A percentile compares a stretch with the other conserved stretches of the same genome.
Evolutionary conservation across 1,139 yeast species (phyloP).

Genomic region (Lodderomyces metapsilosis): DNA sequence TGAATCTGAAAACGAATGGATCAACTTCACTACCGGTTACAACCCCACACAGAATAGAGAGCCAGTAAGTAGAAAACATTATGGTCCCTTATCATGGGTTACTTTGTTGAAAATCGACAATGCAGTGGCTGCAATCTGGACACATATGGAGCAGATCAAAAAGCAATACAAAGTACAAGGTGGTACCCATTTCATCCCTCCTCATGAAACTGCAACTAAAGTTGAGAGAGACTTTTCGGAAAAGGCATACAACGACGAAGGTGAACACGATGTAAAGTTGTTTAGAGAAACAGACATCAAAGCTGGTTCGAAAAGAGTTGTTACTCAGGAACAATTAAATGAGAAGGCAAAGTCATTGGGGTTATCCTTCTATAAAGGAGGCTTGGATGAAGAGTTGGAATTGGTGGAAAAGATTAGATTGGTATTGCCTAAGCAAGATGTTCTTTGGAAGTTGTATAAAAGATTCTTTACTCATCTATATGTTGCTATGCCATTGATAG

Average conservation of each 20-base stretch:
- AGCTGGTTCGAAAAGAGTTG: conserved; percentile 1
- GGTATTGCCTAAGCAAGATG: conserved; percentile 42
- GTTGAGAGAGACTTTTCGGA: conserved; percentile 13
- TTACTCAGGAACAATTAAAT: conserved; percentile 15
- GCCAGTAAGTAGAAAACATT: conserved; percentile 23
- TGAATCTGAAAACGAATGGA: conserved; percentile 21
- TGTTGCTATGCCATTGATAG: conserved; percentile 48
- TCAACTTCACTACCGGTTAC: conserved; percentile 35
- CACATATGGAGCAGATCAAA: conserved; percentile 12
- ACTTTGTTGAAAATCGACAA: conserved; percentile 29
- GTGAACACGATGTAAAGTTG: conserved; percentile 21
- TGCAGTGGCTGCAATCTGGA: conserved; percentile 19
- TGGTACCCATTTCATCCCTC: conserved; percentile 5
- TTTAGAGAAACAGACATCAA: conserved; percentile 16
- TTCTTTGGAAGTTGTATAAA: conserved; percentile 46
- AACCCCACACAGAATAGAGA: conserved; percentile 25
- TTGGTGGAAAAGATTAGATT: conserved; percentile 33
- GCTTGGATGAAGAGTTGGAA: conserved; percentile 29
- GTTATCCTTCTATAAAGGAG: conserved; percentile 30
- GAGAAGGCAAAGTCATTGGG: conserved; percentile 30
- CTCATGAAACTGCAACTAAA: conserved; percentile 7
- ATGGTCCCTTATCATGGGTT: conserved; percentile 40
- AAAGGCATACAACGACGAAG: conserved; percentile 20
- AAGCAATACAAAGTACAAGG: conserved; percentile 8
- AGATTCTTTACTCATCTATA: conserved; percentile 45